Base-by-base conservation (phyloP, 805 yeast genomes). In the Cyberlindnera petersonii region DNA sequence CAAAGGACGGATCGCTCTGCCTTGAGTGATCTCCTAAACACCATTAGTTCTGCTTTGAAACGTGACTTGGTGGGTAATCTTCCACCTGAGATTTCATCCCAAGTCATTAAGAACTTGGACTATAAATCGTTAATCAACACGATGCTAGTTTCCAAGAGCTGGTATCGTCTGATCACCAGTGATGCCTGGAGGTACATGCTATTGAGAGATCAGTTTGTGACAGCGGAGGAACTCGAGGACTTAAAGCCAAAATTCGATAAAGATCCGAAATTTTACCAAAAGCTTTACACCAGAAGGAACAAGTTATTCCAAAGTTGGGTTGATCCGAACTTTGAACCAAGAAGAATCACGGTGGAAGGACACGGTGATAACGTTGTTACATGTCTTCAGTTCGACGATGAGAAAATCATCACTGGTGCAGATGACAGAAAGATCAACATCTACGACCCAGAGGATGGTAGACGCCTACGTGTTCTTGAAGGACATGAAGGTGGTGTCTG, bases 401-500 rank as follows among this genome's bases (percentile, higher is more conserved):
- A 88, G 48, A 82, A 80, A 55, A 83, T 93, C 37, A 84, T 91
- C 42, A 88, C 96, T 2, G 96, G 96, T 22, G 88, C 95, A 2
- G 97, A 89, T 53, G 96, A 87, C 48, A 77, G 76, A 46, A 74
- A 77, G 57, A 86, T 93, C 45, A 80, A 86, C 47, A 79, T 93
- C 8, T 87, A 86, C 61, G 82, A 82, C 48, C 79, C 96, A 1
- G 66, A 70, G 22, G 77, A 84, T 1, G 97, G 97, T 5, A 64
- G 66, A 29, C 67, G 82, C 36, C 53, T 79, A 8, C 67, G 73
- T 29, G 78, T 79, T 6, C 68, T 93, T 31, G 69, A 72, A 30
- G 97, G 96, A 7, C 98, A 93, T 57, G 95, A 84, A 39, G 98
- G 98, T 31, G 98, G 98, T 27, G 98, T 93, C 5, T 93, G 98